Percentiles rank a stretch among this genome's conserved stretches.
These are phyloP conservation scores for Mucor lusitanicus DNA, from an alignment of 371 early-diverging fungal genomes.

Conservation along the genomic window DNA sequence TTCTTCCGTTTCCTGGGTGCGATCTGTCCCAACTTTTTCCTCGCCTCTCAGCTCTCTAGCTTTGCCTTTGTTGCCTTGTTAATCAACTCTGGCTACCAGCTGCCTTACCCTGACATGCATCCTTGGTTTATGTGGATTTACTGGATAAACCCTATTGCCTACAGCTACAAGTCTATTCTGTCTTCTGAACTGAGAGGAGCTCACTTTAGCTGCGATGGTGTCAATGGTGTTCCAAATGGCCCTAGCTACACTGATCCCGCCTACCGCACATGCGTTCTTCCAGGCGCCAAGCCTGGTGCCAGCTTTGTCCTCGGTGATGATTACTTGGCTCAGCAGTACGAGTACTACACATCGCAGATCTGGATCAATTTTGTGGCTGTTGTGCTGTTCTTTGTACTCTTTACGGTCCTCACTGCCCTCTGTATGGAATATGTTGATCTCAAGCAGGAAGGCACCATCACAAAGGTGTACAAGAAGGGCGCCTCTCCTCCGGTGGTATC, in stretches of 20 bases:
- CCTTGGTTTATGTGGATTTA: constrained; percentile 74
- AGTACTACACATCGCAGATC: constrained; percentile 22
- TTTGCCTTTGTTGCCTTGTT: constrained; percentile 56
- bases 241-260: constrained; percentile 44
- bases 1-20: constrained; percentile 45
- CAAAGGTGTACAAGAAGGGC: constrained; percentile 51
- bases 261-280: constrained; percentile 56
- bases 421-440: constrained; percentile 52
- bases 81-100: constrained; percentile 66
- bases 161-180: constrained; percentile 62
- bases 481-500: constrained; percentile 28
- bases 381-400: constrained; percentile 49
- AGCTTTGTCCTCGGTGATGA: constrained; percentile 52
- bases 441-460: constrained; percentile 49
- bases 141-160: constrained; percentile 70
- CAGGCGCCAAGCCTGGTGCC: constrained; percentile 52
- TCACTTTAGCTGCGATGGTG: constrained; percentile 40
- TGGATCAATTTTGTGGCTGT: constrained; percentile 61
- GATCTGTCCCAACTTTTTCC: constrained; percentile 51
- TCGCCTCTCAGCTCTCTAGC: constrained; percentile 59
- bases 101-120: constrained; percentile 62
- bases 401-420: constrained; percentile 39
- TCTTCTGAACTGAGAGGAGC: constrained; percentile 67
- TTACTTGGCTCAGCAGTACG: constrained; percentile 34
- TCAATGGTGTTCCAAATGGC: constrained; percentile 46